Evolutionary conservation across 345 rosid genomes (phyloP).

Genomic region (Gossypium sturtianum): DNA sequence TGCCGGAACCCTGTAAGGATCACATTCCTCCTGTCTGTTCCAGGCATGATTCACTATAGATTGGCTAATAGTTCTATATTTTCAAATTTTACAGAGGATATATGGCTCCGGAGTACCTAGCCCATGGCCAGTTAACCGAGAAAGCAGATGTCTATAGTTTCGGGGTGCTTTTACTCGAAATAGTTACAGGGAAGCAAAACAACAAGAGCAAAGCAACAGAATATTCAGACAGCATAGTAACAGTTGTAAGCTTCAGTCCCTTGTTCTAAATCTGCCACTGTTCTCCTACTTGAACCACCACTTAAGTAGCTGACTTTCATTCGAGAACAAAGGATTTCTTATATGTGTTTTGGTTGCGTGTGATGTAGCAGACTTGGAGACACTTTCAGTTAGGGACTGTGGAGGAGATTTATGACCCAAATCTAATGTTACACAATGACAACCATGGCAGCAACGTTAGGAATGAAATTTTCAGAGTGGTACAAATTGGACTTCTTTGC

Average conservation of each 20-base stretch:
- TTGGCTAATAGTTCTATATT: not conserved
- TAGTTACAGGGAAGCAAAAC: slow-evolving; percentile 73
- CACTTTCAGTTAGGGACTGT: slow-evolving; percentile 58
- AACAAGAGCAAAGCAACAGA: slow-evolving; percentile 68
- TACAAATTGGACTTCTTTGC: slow-evolving; percentile 78
- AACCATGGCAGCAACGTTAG: slow-evolving; percentile 32
- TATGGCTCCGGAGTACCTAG: slow-evolving; percentile 95
- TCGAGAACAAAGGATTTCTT: not conserved
- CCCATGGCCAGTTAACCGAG: slow-evolving; percentile 90
- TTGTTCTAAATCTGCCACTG: not conserved
- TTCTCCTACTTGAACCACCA: slow-evolving; percentile 3
- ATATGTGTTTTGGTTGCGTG: not conserved
- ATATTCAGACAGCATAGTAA: slow-evolving; percentile 72
- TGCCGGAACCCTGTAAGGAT: slow-evolving; percentile 85
- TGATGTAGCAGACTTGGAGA: slow-evolving; percentile 7
- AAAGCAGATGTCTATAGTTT: slow-evolving; percentile 88
- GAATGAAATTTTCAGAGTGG: slow-evolving; percentile 52
- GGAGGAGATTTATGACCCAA: slow-evolving; percentile 71
- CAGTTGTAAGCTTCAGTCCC: slow-evolving; percentile 34
- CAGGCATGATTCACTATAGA: not conserved
- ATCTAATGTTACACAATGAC: slow-evolving; percentile 41
- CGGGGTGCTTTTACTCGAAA: slow-evolving; percentile 81
- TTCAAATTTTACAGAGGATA: slow-evolving; percentile 56
- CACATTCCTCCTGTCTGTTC: not conserved
- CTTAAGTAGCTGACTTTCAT: not conserved